Evolutionary conservation across 441 rosid species (phyloP).

Genomic region (Francoa sonchifolia): DNA sequence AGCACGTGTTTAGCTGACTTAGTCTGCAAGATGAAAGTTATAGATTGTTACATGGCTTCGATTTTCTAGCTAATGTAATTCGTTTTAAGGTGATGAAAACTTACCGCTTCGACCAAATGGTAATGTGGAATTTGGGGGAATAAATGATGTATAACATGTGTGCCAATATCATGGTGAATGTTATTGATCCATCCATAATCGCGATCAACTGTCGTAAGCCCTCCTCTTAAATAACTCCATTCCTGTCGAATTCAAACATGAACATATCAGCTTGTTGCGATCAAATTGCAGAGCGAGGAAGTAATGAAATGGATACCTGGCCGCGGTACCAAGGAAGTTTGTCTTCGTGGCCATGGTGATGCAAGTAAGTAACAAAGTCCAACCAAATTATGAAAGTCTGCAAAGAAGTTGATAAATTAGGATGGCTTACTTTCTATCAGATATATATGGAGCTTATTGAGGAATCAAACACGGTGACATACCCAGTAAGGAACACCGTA

Average conservation of each 20-base stretch:
- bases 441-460: not conserved
- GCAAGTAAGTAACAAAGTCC: slow-evolving; percentile 79
- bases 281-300: too few relatives aligned
- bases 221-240: slow-evolving; percentile 88
- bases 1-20: slow-evolving; percentile 72
- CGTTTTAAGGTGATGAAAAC: not conserved
- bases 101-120: slow-evolving; percentile 71
- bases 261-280: too few relatives aligned
- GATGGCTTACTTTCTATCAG: too few relatives aligned
- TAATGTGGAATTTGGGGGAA: slow-evolving; percentile 94
- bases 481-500: slow-evolving; percentile 82
- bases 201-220: slow-evolving; percentile 77
- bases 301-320: slow-evolving; percentile 39
- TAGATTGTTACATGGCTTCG: too few relatives aligned
- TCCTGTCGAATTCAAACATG: too few relatives aligned
- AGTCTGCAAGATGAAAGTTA: too few relatives aligned
- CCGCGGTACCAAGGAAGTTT: slow-evolving; percentile 95
- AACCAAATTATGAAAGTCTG: slow-evolving; percentile 77
- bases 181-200: slow-evolving; percentile 70
- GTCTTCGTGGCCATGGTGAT: slow-evolving; percentile 74
- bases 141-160: slow-evolving; percentile 82
- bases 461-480: not conserved
- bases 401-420: not conserved
- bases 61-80: not conserved
- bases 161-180: slow-evolving; percentile 84